A percentile compares a stretch with the other conserved stretches of the same genome.
Conservation (phyloP, 2,329 filamentous ascomycete species). For the Zymoseptoria brevis region DNA sequence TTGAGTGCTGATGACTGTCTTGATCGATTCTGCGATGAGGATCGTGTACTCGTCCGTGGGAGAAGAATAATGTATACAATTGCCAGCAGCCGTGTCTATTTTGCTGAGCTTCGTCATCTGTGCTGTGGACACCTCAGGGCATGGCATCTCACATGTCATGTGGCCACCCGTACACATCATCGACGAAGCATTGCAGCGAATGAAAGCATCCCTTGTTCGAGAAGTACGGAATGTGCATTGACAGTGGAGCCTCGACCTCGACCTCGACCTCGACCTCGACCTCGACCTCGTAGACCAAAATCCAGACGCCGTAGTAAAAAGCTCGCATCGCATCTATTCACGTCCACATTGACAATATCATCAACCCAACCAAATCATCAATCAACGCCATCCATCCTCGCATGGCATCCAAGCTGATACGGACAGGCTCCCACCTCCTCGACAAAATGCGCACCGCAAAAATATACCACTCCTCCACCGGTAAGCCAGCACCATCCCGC, state of each 20-base stretch:
- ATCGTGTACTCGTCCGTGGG: too few relatives aligned
- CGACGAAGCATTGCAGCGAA: neutral
- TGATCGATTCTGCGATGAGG: too few relatives aligned
- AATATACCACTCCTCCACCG: neutral
- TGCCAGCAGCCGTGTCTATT: too few relatives aligned
- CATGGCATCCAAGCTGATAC: neutral
- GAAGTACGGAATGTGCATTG: neutral
- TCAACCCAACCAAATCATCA: neutral
- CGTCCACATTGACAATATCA: neutral
- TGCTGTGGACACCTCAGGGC: too few relatives aligned
- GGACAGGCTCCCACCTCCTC: neutral
- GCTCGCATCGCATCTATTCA: neutral
- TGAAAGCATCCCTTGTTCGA: neutral
- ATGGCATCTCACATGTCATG: too few relatives aligned
- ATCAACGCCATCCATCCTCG: neutral
- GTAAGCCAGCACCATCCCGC: neutral
- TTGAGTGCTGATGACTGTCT: neutral
- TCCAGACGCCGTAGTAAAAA: too few relatives aligned
- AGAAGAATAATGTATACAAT: too few relatives aligned
- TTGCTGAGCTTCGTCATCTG: too few relatives aligned
- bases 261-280: neutral
- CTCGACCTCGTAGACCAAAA: neutral
- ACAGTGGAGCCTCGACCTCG: neutral
- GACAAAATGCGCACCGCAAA: neutral
- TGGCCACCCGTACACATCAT: too few relatives aligned